Base-by-base conservation (phyloP, 169 alveolate species). In the Plasmodium gaboni region DNA sequence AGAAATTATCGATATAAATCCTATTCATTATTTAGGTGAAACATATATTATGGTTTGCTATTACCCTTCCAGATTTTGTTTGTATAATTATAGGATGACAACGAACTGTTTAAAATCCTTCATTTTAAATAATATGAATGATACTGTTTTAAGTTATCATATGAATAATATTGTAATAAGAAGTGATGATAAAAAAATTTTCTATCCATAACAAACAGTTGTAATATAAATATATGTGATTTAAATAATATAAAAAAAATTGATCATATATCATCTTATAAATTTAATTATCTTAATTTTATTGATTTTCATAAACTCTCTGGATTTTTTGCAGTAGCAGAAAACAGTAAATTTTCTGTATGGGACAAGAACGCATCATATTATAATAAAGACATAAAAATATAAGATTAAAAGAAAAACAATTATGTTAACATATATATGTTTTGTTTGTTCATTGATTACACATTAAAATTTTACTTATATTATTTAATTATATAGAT, bases 311-410 rank as follows among this genome's bases (percentile, higher is more conserved):
- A 76, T 26, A 67, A 10, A 24, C 24, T 63, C 7, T 63, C 69
- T 13, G 76, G 69, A 17, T 46, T 76, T 32, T 76, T 76, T 57
- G 76, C 68, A 7, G 76, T 48, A 53, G 69, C 88, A 19, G 76
- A 76, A 22, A 67, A 46, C 26, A 48, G 48, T 24, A 76, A 76
- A 38, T 19, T 76, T 48, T 65, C 76, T 32, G 2, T 76, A 46
- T 63, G 76, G 88, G 59, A 19, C 5, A 24, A 50, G 9, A 76
- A 63, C 1, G 76, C 88, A 13, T 38, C 60, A 19, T 63, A 42
- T 19, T 76, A 32, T 60, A 67, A 38, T 15, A 10, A 8, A 60
- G 22, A 15, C 9, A 59, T 15, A 59, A 13, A 59, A 15, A 17
- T 10, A 26, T 59, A 59, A 59, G 6, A 59, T n/a, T 1, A 51